These are phyloP conservation scores for Phytophthora hybrid DNA, from an alignment of 352 stramenopile species.

Conservation along the genomic window DNA sequence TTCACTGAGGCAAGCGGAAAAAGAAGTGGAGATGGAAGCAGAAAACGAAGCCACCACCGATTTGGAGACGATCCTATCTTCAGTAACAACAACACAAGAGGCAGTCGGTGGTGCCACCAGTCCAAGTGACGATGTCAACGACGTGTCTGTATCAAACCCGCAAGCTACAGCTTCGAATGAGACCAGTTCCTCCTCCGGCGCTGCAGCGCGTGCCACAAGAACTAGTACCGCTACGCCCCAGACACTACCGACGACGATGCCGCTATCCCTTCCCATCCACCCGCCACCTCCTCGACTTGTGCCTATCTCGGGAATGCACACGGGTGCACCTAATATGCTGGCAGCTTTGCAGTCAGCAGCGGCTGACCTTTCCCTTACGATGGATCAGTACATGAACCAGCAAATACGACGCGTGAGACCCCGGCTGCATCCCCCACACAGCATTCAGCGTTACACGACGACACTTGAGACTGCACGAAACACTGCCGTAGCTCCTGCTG, in stretches of 20 bases:
- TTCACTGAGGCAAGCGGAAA: conserved; percentile 89
- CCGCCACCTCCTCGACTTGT: conserved; percentile 47
- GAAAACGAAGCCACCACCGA: conserved; percentile 79
- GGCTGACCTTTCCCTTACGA: conserved; percentile 67
- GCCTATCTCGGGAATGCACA: conserved; percentile 45
- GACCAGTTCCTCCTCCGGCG: conserved; percentile 44
- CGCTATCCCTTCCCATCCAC: conserved; percentile 47
- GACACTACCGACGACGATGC: conserved; percentile 32
- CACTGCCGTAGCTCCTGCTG: conserved; percentile 26
- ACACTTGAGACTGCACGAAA: conserved; percentile 39
- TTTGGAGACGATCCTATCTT: conserved; percentile 76
- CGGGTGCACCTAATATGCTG: conserved; percentile 61
- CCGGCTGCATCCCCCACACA: conserved; percentile 59
- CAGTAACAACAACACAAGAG: conserved; percentile 67
- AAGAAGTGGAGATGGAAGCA: conserved; percentile 83
- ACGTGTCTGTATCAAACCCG: conserved; percentile 57
- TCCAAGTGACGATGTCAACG: conserved; percentile 70
- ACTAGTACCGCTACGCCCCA: conserved; percentile 10
- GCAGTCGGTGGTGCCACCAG: conserved; percentile 55
- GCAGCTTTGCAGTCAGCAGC: conserved; percentile 67
- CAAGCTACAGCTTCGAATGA: conserved; percentile 48
- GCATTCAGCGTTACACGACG: conserved; percentile 47
- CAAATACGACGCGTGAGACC: conserved; percentile 83
- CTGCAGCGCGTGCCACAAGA: conserved; percentile 22
- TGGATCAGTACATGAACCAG: conserved; percentile 88